A percentile compares a stretch with the other conserved stretches of the same genome.
These are phyloP conservation scores for Fraxinus floribunda DNA, from an alignment of 305 asterid genomes.

Conservation along the genomic window DNA sequence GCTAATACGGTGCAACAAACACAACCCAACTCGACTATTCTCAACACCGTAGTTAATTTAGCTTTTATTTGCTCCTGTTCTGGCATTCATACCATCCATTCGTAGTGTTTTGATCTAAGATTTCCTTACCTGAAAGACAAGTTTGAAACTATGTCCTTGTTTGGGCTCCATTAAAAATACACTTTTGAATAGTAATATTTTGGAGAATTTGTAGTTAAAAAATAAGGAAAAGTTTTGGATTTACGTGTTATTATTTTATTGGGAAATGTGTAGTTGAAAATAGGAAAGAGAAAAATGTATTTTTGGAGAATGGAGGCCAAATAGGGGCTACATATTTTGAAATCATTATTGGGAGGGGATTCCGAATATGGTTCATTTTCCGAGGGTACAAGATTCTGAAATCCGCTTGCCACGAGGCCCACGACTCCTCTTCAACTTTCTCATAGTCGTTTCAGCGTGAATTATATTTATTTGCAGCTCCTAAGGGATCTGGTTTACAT, in stretches of 20 bases:
- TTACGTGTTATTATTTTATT: too few species aligned
- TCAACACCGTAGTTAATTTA: background rate
- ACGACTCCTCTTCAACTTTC: background rate
- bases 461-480: conserved; percentile 11
- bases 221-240: too few species aligned
- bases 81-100: background rate
- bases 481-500: conserved; percentile 25
- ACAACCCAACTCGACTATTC: background rate
- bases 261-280: too few species aligned
- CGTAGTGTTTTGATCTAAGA: background rate
- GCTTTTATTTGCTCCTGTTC: background rate
- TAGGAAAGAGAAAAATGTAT: too few species aligned
- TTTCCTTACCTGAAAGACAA: background rate
- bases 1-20: background rate
- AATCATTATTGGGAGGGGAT: background rate
- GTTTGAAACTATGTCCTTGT: background rate
- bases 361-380: background rate
- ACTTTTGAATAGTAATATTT: too few species aligned
- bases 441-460: background rate
- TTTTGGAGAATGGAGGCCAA: too few species aligned
- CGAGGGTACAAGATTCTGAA: background rate
- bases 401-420: background rate
- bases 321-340: too few species aligned
- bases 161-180: too few species aligned
- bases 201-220: too few species aligned